Conservation (phyloP, 2,329 filamentous ascomycete genomes). For the Fusarium sp. region DNA sequence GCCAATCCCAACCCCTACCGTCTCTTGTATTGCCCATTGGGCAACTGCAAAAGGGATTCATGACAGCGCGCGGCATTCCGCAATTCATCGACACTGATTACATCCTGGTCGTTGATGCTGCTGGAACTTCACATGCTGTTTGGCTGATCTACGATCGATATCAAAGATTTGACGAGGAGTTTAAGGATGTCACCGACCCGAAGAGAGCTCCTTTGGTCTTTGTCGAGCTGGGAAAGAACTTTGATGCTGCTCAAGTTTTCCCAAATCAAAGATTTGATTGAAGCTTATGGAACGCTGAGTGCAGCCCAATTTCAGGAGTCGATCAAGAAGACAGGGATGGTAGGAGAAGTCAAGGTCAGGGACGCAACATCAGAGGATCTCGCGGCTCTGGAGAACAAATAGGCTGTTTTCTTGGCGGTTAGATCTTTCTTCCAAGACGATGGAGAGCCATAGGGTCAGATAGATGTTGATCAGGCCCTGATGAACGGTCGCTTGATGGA, state of each 20-base stretch:
- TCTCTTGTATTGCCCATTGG: neutral
- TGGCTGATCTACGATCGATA: neutral
- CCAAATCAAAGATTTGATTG: neutral
- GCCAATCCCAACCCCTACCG: neutral
- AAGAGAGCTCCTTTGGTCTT: neutral
- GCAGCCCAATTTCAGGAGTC: neutral
- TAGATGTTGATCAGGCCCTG: neutral
- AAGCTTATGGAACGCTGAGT: neutral
- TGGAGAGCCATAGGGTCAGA: neutral
- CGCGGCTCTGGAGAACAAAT: neutral
- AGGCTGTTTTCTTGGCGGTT: neutral
- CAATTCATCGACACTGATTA: neutral
- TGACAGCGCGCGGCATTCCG: rapidly evolving
- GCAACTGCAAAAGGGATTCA: rapidly evolving
- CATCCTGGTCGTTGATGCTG: neutral
- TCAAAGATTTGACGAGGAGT: neutral
- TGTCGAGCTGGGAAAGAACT: neutral
- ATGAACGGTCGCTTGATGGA: neutral
- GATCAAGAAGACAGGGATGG: neutral
- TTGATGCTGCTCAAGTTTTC: neutral
- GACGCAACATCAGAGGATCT: neutral
- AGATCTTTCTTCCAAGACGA: neutral
- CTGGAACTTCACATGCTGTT: neutral
- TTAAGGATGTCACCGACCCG: neutral
- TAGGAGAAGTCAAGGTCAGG: neutral